Percentiles rank a stretch among this genome's conserved stretches.
These are phyloP conservation scores for Uronychia binucleata DNA, from an alignment of 73 alveolate species.

Conservation along the genomic window DNA sequence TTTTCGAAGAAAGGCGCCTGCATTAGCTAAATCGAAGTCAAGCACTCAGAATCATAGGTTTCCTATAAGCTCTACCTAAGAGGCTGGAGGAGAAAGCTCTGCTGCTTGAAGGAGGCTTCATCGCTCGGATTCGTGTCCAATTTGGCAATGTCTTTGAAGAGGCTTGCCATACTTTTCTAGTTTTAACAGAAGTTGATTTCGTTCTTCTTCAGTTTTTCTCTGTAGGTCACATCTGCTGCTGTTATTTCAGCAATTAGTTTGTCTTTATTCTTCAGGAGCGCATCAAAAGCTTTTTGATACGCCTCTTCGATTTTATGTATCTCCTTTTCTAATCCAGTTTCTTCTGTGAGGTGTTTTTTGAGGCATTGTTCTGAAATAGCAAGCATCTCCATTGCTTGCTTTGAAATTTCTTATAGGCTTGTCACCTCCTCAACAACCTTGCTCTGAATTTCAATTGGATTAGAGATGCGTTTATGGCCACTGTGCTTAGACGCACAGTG, in stretches of 20 bases:
- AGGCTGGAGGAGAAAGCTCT: background rate
- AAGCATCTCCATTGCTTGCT: too few relatives aligned
- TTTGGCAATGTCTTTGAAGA: background rate
- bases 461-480: conserved; percentile 21
- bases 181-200: background rate
- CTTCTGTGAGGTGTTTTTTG: too few relatives aligned
- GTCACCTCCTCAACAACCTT: too few relatives aligned
- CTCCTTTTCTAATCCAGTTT: too few relatives aligned
- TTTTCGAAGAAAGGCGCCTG: conserved; percentile 5
- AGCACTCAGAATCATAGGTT: too few relatives aligned
- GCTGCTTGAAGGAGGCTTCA: background rate
- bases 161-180: background rate
- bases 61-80: background rate
- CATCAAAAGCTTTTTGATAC: background rate
- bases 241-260: background rate
- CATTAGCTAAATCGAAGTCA: too few relatives aligned
- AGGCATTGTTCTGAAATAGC: too few relatives aligned
- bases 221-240: background rate
- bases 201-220: conserved; percentile 5
- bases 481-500: conserved; percentile 28
- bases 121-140: background rate
- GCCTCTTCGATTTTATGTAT: conserved; percentile 30
- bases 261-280: too few relatives aligned
- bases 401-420: too few relatives aligned
- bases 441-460: too few relatives aligned